A percentile compares a stretch with the other conserved stretches of the same genome.
phyloP scores from a whole-genome alignment of 2,329 filamentous ascomycete genomes.

The Ascocoryne sarcoides region DNA sequence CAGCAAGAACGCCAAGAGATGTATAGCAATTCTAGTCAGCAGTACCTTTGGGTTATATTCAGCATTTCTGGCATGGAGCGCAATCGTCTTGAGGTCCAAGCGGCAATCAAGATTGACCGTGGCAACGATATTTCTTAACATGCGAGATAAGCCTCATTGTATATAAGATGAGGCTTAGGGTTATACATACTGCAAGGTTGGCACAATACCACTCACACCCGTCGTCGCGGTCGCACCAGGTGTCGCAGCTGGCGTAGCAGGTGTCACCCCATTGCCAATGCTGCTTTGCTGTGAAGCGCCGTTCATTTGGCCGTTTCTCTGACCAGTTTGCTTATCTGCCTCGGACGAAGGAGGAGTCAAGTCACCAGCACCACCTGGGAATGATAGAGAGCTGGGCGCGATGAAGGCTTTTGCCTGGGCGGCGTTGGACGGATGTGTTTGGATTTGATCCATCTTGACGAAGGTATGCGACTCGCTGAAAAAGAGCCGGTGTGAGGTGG shows the following conservation, averaged over 20 bases:
- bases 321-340: conserved; percentile 48
- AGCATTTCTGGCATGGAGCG: conserved; percentile 92
- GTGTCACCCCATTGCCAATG: conserved; percentile 73
- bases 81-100: conserved; percentile 96
- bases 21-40: conserved; percentile 35
- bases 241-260: conserved; percentile 76
- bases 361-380: conserved; percentile 75
- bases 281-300: conserved; percentile 48
- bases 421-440: conserved; percentile 84
- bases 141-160: conserved; percentile 43
- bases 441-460: conserved; percentile 69
- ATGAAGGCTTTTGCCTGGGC: conserved; percentile 94
- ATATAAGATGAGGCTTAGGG: conserved; percentile 29
- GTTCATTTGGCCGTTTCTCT: conserved; percentile 40
- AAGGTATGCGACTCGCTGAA: conserved; percentile 17
- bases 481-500: conserved; percentile 15
- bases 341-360: conserved; percentile 72
- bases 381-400: conserved; percentile 83
- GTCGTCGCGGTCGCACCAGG: conserved; percentile 61
- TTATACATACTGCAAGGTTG: conserved; percentile 92
- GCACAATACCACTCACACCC: conserved; percentile 81
- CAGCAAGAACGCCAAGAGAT: conserved; percentile 30
- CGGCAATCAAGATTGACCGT: conserved; percentile 98
- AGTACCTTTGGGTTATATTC: conserved; percentile 97
- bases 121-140: conserved; percentile 90